phyloP scores from a whole-genome alignment of 345 rosid genomes.

The Citrus inodora region DNA sequence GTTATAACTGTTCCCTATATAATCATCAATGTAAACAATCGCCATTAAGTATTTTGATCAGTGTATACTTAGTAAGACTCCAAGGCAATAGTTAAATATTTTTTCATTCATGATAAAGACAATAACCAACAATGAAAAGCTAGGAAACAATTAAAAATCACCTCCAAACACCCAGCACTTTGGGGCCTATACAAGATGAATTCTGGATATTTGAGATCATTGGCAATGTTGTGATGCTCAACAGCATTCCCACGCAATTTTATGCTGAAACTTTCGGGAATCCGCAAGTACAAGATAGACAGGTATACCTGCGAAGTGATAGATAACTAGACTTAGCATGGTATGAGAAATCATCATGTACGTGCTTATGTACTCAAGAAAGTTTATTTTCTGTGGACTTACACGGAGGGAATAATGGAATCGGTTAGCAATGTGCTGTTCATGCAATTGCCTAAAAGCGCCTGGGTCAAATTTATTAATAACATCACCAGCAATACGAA shows the following conservation, averaged over 20 bases:
- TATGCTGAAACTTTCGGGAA: slow-evolving; percentile 69
- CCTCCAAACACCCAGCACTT: slow-evolving; percentile 62
- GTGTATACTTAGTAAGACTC: not conserved
- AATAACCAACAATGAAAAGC: slow-evolving; percentile 7
- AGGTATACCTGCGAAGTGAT: slow-evolving; percentile 56
- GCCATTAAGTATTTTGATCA: not conserved
- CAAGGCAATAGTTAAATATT: not conserved
- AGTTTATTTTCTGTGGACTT: slow-evolving; percentile 23
- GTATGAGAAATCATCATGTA: not conserved
- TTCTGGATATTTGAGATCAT: slow-evolving; percentile 77
- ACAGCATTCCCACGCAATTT: slow-evolving; percentile 68
- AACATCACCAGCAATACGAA: slow-evolving; percentile 63
- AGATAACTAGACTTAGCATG: slow-evolving; percentile 1
- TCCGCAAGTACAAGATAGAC: slow-evolving; percentile 79
- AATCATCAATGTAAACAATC: slow-evolving; percentile 1
- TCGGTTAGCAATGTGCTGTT: slow-evolving; percentile 66
- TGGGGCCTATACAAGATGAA: slow-evolving; percentile 88
- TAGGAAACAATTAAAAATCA: slow-evolving; percentile 15
- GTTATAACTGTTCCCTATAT: slow-evolving; percentile 71
- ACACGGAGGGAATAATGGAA: slow-evolving; percentile 77
- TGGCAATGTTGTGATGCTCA: slow-evolving; percentile 78
- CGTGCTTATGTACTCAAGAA: not conserved
- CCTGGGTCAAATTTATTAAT: slow-evolving; percentile 34
- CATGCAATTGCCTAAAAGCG: slow-evolving; percentile 49
- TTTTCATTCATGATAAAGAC: slow-evolving; percentile 8